Evolutionary conservation across 257 asterid genomes (phyloP), one percentile per base, ranked within the genome.

Genomic region (Primulina eburnea): DNA sequence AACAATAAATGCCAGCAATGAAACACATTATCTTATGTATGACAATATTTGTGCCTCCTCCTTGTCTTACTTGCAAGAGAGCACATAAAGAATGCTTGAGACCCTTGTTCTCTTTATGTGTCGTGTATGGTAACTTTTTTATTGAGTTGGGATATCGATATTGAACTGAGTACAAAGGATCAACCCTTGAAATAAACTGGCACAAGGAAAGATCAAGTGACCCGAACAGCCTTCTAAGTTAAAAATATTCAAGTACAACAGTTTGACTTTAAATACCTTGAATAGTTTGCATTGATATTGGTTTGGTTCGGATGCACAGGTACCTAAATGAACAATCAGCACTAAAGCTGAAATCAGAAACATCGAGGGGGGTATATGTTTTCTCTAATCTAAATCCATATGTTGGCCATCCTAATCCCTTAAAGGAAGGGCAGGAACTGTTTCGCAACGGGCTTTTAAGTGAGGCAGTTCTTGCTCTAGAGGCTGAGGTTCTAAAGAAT

Each of bases 381-480:
- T 94, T 94, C 85, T 94, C 98, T 77, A 95, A 92, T 83, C 66
- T 91, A 75, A 94, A 94, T 74, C 99, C 99, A 65, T 94, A 94
- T 70, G 98, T 94, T 76, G 99, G 99, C 65, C 99, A 90, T 59
- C 96, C 97, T 67, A 86, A 94, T 78, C 99, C 99, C 66, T 71
- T 94, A 82, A 91, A 83, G 89, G 99, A 94, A 88, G 99, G 98
- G 64, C 97, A 89, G 64, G 97, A 94, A 68, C 85, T 94, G 78
- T 94, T 91, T 75, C 96, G 96, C n/a, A 94, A 82, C 87, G 99
- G 98, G 65, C 99, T 94, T 77, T 77, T 94, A 77, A 94, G 99
- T 81, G 99, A 94, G 86, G 98, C 99, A 70, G 99, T 94, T 83
- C 99, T 94, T 85, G 98, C 99, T 57, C 78, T 91, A 76, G 99